Evolutionary conservation across 192 early-diverging fungal species (phyloP), one percentile per base, ranked within the genome.

Genomic region (Neocallimastix lanati): DNA sequence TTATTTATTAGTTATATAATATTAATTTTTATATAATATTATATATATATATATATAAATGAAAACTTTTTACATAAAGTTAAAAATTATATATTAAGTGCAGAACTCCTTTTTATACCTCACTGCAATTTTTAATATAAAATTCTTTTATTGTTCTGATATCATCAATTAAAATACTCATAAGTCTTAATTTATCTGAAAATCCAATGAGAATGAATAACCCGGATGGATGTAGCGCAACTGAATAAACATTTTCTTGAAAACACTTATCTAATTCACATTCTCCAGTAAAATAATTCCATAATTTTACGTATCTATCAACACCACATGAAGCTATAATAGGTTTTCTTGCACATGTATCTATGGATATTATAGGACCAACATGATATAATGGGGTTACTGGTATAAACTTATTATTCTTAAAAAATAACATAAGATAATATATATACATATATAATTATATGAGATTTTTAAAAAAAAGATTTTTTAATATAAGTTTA

Each of bases 91-190:
- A n/a, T n/a, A n/a, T n/a, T n/a, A n/a, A n/a, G n/a, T n/a, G n/a
- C n/a, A n/a, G n/a, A n/a, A n/a, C n/a, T 80, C 11, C 76, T 78
- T 5, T 29, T 28, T 29, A n/a, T 81, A 89, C 88, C 81, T 88
- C 89, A 76, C 83, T 28, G 76, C 86, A 86, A 21, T 87, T 86
- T 15, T 88, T 83, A 29, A 88, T 82, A 33, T 82, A 81, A 29
- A 82, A 79, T 38, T 88, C 86, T 88, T 87, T 88, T 77, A 82
- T 87, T 30, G 84, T 84, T 6, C 86, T 80, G 67, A 89, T 86
- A 76, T 91, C 89, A 79, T 91, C 89, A 77, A 91, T 84, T 76
- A 89, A 79, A 9, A 91, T 84, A 38, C 86, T 87, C 85, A 91
- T 87, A 28, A 91, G 80, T 79, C 86, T 88, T 25, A 91, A 77